Evolutionary conservation across 805 yeast species (phyloP).

Genomic region (Sugiyamaella boreocaroliniensis): DNA sequence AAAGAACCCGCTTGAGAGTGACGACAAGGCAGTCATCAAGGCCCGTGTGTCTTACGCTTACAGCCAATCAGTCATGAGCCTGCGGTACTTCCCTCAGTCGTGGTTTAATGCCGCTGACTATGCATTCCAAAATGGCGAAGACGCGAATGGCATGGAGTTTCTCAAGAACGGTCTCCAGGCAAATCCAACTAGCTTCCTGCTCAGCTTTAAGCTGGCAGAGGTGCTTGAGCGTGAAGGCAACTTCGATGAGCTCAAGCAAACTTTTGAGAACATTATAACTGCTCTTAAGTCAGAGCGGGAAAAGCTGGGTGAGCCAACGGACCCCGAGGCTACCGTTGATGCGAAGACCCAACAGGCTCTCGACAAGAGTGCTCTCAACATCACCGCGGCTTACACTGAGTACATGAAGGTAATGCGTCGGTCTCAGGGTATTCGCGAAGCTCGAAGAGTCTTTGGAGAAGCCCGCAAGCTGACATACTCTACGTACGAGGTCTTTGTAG

Average conservation of each 20-base stretch:
- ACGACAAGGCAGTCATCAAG: conserved; percentile 40
- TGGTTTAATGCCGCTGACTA: conserved; percentile 56
- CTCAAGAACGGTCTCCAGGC: conserved; percentile 50
- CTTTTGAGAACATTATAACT: conserved; percentile 47
- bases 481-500: conserved; percentile 72
- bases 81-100: conserved; percentile 61
- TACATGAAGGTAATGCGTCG: conserved; percentile 70
- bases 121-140: conserved; percentile 33
- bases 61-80: conserved; percentile 55
- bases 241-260: conserved; percentile 42
- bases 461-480: conserved; percentile 57
- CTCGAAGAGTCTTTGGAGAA: conserved; percentile 62
- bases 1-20: conserved; percentile 57
- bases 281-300: conserved; percentile 35
- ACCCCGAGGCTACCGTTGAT: background rate
- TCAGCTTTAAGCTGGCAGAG: conserved; percentile 64
- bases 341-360: background rate
- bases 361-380: conserved; percentile 19
- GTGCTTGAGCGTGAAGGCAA: conserved; percentile 54
- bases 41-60: conserved; percentile 66
- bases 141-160: conserved; percentile 37
- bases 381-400: conserved; percentile 62
- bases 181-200: conserved; percentile 63
- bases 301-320: conserved; percentile 12
- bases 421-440: conserved; percentile 57